Conservation (phyloP, 2,329 filamentous ascomycete species). For the Aureobasidium sp. region DNA sequence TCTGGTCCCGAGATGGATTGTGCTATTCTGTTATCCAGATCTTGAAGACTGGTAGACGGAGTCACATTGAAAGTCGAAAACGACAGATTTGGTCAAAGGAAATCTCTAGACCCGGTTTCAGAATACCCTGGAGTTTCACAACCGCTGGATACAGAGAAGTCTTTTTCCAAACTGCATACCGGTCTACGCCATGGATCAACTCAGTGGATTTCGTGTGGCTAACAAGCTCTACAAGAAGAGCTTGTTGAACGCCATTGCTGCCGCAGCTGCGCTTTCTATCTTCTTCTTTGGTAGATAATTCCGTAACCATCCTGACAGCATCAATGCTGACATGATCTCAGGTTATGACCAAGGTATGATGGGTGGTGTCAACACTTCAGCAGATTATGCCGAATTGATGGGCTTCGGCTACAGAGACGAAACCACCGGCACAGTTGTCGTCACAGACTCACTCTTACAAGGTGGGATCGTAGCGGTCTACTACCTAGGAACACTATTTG, state of each 20-base stretch:
- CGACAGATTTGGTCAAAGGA: no score
- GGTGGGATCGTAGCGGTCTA: constrained; percentile 56
- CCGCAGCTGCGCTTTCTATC: constrained; percentile 57
- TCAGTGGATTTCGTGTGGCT: constrained; percentile 24
- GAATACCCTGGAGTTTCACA: no score
- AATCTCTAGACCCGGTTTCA: no score
- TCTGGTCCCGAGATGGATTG: not conserved
- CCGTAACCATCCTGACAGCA: not conserved
- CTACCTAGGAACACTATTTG: constrained; percentile 57
- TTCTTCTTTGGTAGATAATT: constrained; percentile 53
- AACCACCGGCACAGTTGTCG: constrained; percentile 41
- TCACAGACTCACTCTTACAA: constrained; percentile 54
- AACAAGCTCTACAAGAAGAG: constrained; percentile 46
- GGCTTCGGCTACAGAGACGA: constrained; percentile 53
- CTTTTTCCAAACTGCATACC: not conserved
- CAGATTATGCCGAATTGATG: constrained; percentile 59
- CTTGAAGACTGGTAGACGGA: no score
- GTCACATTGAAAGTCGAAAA: no score
- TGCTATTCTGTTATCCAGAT: no score
- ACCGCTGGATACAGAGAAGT: no score
- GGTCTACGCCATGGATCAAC: constrained; percentile 22
- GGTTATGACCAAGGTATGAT: constrained; percentile 51
- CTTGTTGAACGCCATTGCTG: constrained; percentile 56
- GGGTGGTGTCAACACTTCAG: constrained; percentile 60
- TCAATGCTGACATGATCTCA: not conserved